These are phyloP conservation scores for Pythium plurisporium DNA, from an alignment of 352 stramenopile genomes.

Conservation along the genomic window DNA sequence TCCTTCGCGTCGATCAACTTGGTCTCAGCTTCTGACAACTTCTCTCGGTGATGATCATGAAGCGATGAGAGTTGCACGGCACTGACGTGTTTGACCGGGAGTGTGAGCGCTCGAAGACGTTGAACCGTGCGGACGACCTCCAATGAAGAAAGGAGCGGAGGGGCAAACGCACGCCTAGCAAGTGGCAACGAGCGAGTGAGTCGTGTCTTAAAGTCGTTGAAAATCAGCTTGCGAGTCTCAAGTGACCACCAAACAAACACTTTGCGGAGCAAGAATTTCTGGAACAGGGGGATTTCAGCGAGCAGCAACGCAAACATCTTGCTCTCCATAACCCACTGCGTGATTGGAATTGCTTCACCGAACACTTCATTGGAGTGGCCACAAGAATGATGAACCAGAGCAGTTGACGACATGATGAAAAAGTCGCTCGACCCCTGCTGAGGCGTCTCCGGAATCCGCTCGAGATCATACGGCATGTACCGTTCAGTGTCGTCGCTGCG, in stretches of 20 bases:
- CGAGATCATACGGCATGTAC: conserved; percentile 65
- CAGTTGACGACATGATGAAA: conserved; percentile 61
- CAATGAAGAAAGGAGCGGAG: conserved; percentile 37
- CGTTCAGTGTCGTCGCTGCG: conserved; percentile 6
- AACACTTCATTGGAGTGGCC: conserved; percentile 30
- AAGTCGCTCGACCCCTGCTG: conserved; percentile 39
- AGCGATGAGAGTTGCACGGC: conserved; percentile 32
- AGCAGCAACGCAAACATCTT: conserved; percentile 69
- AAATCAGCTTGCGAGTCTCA: conserved; percentile 37
- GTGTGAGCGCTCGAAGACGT: conserved; percentile 31
- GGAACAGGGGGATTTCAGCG: conserved; percentile 66
- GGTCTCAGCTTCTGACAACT: conserved; percentile 38
- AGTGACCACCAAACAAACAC: conserved; percentile 47
- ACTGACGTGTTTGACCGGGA: conserved; percentile 27
- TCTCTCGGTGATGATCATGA: conserved; percentile 45
- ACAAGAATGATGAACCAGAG: conserved; percentile 55
- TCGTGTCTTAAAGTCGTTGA: conserved; percentile 31
- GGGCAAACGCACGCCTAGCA: conserved; percentile 33
- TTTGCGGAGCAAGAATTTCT: conserved; percentile 63
- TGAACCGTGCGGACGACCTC: conserved; percentile 37
- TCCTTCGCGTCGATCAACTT: conserved; percentile 66
- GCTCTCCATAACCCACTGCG: conserved; percentile 71
- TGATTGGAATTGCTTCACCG: conserved; percentile 53
- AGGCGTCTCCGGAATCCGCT: conserved; percentile 30
- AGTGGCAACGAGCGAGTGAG: conserved; percentile 34